Evolutionary conservation across 371 early-diverging fungal species (phyloP), one percentile per base, ranked within the genome.

Genomic region (Mortierella sp.): DNA sequence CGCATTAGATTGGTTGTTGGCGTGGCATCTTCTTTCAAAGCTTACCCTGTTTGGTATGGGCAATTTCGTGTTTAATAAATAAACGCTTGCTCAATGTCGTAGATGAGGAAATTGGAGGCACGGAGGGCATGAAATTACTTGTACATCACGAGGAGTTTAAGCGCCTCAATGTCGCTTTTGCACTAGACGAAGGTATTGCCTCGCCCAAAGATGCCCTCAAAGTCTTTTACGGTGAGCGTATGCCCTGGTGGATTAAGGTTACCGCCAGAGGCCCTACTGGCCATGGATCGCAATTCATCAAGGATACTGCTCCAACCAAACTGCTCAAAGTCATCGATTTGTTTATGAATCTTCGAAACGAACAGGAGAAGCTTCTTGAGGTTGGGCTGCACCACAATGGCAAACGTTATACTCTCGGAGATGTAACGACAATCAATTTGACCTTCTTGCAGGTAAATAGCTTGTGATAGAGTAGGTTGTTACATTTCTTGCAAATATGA

Each of bases 91-190:
- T 28, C 28, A 26, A 34, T 34, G 40, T n/a, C 19, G 17, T 53
- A 74, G 95, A 95, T 72, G 95, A 95, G 83, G 96, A 95, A 75
- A 89, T 94, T 60, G 94, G 92, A 64, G 93, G 95, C 12, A 56
- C 67, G 2, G 92, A 92, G 65, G 96, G 96, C 34, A 93, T 94
- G 94, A 76, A 83, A 63, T 47, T 61, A 45, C 90, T 91, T 29
- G 85, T 91, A 37, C 83, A 89, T 61, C 87, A 87, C 23, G 75
- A 83, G 28, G 87, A 87, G 66, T 95, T 93, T 79, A 79, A 82
- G 59, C 75, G 72, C 9, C 86, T 95, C 35, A 92, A 93, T 57
- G 86, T 92, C 28, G 96, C 89, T n/a, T 90, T 95, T 78, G 90
- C 89, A 13, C 84, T 95, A 51, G 96, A 95, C 68, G 96, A 95